Percentiles rank a stretch among this genome's conserved stretches.
Evolutionary conservation across 805 yeast species (phyloP).

Genomic region (Ogataea glucozyma): DNA sequence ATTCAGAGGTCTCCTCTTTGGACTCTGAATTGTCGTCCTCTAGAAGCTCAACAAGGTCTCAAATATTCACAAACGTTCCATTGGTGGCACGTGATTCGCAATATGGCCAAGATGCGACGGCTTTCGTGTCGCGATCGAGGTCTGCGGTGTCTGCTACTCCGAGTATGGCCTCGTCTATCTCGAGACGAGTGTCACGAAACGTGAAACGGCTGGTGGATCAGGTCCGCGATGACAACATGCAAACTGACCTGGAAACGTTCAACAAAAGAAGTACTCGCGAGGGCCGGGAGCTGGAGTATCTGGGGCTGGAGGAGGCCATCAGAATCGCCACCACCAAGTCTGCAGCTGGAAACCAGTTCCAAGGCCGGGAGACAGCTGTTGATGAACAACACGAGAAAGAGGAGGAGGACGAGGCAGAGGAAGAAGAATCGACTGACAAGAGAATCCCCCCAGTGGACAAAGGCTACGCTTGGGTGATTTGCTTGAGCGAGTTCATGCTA

Average conservation of each 20-base stretch:
- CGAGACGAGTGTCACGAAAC: constrained; percentile 19
- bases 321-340: constrained; percentile 24
- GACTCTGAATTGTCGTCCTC: constrained; percentile 7
- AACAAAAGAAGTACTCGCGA: constrained; percentile 14
- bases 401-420: constrained; percentile 11
- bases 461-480: constrained; percentile 62
- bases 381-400: not conserved
- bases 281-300: constrained; percentile 24
- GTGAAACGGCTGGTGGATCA: constrained; percentile 21
- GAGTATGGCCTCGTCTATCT: constrained; percentile 14
- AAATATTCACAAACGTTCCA: not conserved
- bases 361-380: constrained; percentile 1
- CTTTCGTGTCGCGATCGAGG: constrained; percentile 1
- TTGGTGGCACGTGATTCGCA: not conserved
- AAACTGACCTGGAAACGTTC: constrained; percentile 16
- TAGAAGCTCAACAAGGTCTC: not conserved
- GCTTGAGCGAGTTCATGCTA: constrained; percentile 44
- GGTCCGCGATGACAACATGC: constrained; percentile 27
- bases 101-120: not conserved
- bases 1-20: constrained; percentile 2
- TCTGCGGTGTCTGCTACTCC: constrained; percentile 8
- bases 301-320: constrained; percentile 30
- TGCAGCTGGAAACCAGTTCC: constrained; percentile 5
- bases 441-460: constrained; percentile 43
- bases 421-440: constrained; percentile 11